These are phyloP conservation scores for Sisymbrium irio DNA, from an alignment of 345 rosid genomes.

Conservation along the genomic window DNA sequence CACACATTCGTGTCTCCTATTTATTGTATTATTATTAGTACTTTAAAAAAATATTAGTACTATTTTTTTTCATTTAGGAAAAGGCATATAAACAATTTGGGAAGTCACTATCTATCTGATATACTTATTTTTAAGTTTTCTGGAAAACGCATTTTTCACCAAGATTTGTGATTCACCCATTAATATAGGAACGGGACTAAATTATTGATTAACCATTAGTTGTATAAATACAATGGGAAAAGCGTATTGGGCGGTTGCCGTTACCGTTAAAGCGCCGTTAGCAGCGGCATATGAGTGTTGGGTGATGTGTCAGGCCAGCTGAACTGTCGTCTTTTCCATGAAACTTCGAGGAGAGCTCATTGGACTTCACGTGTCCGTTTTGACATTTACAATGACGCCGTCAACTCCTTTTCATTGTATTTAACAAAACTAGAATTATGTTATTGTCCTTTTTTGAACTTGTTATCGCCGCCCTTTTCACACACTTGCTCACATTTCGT, in stretches of 20 bases:
- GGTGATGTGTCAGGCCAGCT: slow-evolving; percentile 20
- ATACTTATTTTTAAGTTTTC: not conserved
- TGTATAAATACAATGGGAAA: not conserved
- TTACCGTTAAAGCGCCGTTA: slow-evolving; percentile 25
- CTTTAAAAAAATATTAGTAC: too few relatives aligned
- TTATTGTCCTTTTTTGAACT: not conserved
- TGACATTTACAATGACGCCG: slow-evolving; percentile 17
- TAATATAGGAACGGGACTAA: not conserved
- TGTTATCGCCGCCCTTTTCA: slow-evolving; percentile 5
- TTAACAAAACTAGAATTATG: not conserved
- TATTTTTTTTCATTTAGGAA: not conserved
- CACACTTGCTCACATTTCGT: not conserved
- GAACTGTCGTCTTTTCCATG: slow-evolving; percentile 20
- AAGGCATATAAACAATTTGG: not conserved
- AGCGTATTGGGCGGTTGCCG: not conserved
- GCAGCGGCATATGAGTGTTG: slow-evolving; percentile 20
- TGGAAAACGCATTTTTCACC: not conserved
- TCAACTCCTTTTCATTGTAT: slow-evolving; percentile 1
- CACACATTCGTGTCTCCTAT: slow-evolving; percentile 20
- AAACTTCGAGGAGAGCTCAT: slow-evolving; percentile 14
- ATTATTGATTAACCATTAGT: not conserved
- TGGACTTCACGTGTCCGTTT: slow-evolving; percentile 23
- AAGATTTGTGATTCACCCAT: not conserved
- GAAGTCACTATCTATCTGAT: not conserved
- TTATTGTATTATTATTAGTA: too few relatives aligned